These are phyloP conservation scores for Eutrema japonicum DNA, from an alignment of 345 rosid genomes.

Conservation along the genomic window DNA sequence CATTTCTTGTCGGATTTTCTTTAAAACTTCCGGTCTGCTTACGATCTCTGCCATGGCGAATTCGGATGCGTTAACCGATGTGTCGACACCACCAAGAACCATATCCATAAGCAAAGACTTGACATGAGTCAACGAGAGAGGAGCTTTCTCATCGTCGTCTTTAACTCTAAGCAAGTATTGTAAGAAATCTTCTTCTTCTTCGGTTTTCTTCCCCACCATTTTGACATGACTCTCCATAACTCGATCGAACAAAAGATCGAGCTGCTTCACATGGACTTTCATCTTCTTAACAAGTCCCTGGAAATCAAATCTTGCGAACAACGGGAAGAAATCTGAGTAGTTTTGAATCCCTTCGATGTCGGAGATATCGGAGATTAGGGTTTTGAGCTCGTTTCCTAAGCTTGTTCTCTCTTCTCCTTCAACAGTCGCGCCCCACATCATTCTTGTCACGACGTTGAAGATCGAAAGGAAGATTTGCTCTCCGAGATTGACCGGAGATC, in stretches of 20 bases:
- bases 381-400: constrained; percentile 46
- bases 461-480: constrained; percentile 45
- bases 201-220: constrained; percentile 33
- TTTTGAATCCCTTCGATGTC: constrained; percentile 52
- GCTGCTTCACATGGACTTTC: constrained; percentile 39
- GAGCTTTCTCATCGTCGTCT: constrained; percentile 45
- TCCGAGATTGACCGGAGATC: constrained; percentile 34
- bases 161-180: constrained; percentile 52
- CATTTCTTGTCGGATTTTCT: constrained; percentile 46
- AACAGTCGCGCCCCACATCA: constrained; percentile 60
- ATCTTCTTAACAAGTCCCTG: constrained; percentile 53
- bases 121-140: constrained; percentile 47
- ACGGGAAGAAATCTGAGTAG: constrained; percentile 57
- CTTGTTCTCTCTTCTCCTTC: constrained; percentile 44
- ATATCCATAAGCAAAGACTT: constrained; percentile 45
- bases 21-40: constrained; percentile 43
- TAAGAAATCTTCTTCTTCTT: constrained; percentile 49
- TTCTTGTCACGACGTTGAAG: constrained; percentile 50
- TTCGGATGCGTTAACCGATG: constrained; percentile 51
- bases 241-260: constrained; percentile 38
- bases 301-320: constrained; percentile 54
- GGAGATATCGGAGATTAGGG: constrained; percentile 37
- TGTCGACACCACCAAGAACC: constrained; percentile 46
- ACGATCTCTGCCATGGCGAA: constrained; percentile 60
- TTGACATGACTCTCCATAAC: constrained; percentile 37